phyloP scores from a whole-genome alignment of 129 eudicot species.

The Heracleum sosnowskyi region DNA sequence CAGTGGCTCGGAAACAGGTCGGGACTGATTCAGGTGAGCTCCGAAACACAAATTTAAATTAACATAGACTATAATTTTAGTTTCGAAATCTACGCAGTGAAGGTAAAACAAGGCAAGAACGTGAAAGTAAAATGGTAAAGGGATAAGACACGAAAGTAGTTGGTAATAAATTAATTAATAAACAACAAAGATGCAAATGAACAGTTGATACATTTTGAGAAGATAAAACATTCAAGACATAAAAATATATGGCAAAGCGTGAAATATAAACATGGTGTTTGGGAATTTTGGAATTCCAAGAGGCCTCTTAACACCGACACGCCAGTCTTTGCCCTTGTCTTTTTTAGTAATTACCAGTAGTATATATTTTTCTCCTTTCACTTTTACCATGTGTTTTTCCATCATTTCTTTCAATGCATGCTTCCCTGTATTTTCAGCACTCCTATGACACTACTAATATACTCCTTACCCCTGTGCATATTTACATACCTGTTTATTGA shows the following conservation, averaged over 20 bases:
- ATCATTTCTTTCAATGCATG: slow-evolving; percentile 32
- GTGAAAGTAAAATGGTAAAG: not conserved
- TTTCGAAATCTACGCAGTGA: not conserved
- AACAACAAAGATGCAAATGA: not conserved
- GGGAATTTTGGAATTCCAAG: slow-evolving; percentile 22
- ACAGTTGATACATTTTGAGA: slow-evolving; percentile 10
- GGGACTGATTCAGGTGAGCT: too few species aligned
- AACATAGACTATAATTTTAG: too few species aligned
- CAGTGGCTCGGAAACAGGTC: not conserved
- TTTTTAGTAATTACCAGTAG: not conserved
- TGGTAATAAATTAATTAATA: not conserved
- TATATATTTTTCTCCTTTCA: not conserved
- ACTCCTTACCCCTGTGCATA: not conserved
- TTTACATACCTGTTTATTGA: not conserved
- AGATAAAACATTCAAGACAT: not conserved
- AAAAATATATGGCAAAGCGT: slow-evolving; percentile 9
- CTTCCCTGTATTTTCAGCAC: slow-evolving; percentile 20
- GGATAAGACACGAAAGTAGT: slow-evolving; percentile 9
- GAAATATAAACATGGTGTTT: slow-evolving; percentile 21
- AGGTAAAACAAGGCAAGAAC: not conserved
- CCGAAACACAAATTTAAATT: too few species aligned
- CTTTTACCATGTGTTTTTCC: slow-evolving; percentile 9
- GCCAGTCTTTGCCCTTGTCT: slow-evolving; percentile 8
- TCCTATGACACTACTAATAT: slow-evolving; percentile 15
- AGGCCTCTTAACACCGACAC: slow-evolving; percentile 12